Base-by-base conservation (phyloP, 2,329 filamentous ascomycete species). In the Fusarium buharicum region DNA sequence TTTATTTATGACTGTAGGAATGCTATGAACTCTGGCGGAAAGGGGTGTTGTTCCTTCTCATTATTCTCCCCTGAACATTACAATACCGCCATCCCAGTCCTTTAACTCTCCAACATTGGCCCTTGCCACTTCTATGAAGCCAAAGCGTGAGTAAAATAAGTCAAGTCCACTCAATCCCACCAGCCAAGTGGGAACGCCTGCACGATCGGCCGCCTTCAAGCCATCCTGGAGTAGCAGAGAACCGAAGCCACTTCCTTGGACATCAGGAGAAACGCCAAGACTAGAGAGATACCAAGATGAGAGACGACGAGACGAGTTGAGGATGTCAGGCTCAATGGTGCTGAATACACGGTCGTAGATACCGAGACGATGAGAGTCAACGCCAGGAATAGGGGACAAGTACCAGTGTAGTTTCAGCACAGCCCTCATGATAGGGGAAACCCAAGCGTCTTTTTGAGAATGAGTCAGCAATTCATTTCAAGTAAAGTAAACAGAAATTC, bases 41-140 rank as follows among this genome's bases (percentile, higher is more conserved):
- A 13, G 24, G 13, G 24, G 17, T 11, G 30, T n/a, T 17, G 18
- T 31, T n/a, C 24, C 40, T 30, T 44, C 18, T 24, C 36, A 52
- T 51, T 28, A 62, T 50, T 66, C 77, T 50, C 75, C 73, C 44
- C 72, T 70, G 36, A 76, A 75, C 76, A 78, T 78, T 56, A 78
- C 56, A 8, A 68, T 44, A 1, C 76, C 75, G 10, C 76, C 76
- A 24, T 75, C 69, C 75, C 75, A 78, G 22, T 67, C 64, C 10
- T 66, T 59, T 62, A 78, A 43, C 53, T 75, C 72, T 2, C 74
- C 76, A 18, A 76, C 70, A 44, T 77, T 77, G 12, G 70, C 70
- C 49, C 74, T 72, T 10, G 66, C 75, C 18, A 76, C 74, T 55
- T 74, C 69, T 10, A 62, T 56, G 49, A 77, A 78, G 0, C 76